Conservation (phyloP, 345 rosid species). For the Lepidium africanum region DNA sequence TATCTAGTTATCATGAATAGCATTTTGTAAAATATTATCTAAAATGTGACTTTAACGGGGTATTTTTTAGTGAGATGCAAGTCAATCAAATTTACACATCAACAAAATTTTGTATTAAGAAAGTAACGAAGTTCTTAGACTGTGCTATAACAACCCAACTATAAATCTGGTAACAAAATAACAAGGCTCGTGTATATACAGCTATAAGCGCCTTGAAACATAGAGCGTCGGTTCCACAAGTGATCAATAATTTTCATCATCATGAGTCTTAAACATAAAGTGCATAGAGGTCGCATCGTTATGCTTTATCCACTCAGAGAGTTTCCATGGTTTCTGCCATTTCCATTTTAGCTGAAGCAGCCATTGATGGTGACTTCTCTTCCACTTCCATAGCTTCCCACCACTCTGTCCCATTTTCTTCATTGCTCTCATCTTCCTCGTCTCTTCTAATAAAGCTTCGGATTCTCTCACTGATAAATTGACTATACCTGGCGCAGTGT, state of each 20-base stretch:
- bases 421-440: slow-evolving; percentile 49
- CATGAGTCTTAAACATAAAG: slow-evolving; percentile 41
- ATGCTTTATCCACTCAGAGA: slow-evolving; percentile 74
- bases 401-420: slow-evolving; percentile 54
- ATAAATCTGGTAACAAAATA: not conserved
- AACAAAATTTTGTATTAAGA: not conserved
- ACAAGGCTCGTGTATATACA: not conserved
- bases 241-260: slow-evolving; percentile 4
- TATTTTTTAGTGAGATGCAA: too few species aligned
- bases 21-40: too few species aligned
- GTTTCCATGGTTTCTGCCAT: slow-evolving; percentile 92
- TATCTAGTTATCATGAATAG: too few species aligned
- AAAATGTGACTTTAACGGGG: too few species aligned
- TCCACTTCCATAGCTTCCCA: slow-evolving; percentile 86
- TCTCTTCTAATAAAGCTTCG: slow-evolving; percentile 46
- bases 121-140: not conserved
- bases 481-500: slow-evolving; percentile 40
- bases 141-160: not conserved
- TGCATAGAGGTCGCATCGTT: slow-evolving; percentile 55
- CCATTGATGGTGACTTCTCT: slow-evolving; percentile 87
- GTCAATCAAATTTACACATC: not conserved
- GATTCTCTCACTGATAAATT: slow-evolving; percentile 48
- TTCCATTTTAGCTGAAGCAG: slow-evolving; percentile 82
- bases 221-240: slow-evolving; percentile 12
- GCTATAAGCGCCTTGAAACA: not conserved